Conservation (phyloP, 2,329 filamentous ascomycete genomes). For the Phyllosticta paracitricarpa region DNA sequence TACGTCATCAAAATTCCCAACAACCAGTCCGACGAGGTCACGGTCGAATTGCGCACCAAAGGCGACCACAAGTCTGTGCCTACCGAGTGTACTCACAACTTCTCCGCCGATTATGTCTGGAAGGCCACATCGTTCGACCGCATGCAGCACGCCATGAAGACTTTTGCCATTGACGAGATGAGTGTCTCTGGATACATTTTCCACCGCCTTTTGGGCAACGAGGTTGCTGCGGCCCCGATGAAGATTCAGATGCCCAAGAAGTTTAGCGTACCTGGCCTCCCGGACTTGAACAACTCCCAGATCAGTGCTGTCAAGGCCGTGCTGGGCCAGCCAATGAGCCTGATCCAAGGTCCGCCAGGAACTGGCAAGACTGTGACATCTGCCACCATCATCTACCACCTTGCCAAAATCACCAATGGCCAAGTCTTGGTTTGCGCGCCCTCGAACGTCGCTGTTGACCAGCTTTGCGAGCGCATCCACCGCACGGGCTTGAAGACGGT, state of each 20-base stretch:
- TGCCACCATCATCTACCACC: constrained; percentile 95
- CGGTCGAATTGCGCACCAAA: constrained; percentile 84
- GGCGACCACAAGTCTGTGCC: constrained; percentile 94
- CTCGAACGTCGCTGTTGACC: constrained; percentile 96
- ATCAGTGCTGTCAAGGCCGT: constrained; percentile 95
- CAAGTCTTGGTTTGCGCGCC: constrained; percentile 95
- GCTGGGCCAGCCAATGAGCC: constrained; percentile 80
- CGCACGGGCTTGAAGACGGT: constrained; percentile 92
- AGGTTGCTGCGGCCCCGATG: constrained; percentile 88
- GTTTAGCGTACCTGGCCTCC: constrained; percentile 87
- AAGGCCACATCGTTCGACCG: constrained; percentile 98
- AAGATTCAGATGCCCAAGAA: constrained; percentile 94
- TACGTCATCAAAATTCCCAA: constrained; percentile 99
- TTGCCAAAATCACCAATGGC: constrained; percentile 88
- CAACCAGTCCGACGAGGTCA: constrained; percentile 97
- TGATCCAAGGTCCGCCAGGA: constrained; percentile 94
- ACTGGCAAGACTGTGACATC: constrained; percentile 98
- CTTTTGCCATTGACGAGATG: constrained; percentile 94
- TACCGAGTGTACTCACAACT: constrained; percentile 93
- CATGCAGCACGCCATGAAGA: constrained; percentile 99
- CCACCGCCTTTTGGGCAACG: constrained; percentile 89
- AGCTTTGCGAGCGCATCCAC: constrained; percentile 95
- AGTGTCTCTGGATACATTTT: constrained; percentile 98
- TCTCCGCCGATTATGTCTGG: constrained; percentile 98
- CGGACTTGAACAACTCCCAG: constrained; percentile 90